Evolutionary conservation across 1,284 basidiomycete species (phyloP).

Genomic region (Ganoderma leucocontextum): DNA sequence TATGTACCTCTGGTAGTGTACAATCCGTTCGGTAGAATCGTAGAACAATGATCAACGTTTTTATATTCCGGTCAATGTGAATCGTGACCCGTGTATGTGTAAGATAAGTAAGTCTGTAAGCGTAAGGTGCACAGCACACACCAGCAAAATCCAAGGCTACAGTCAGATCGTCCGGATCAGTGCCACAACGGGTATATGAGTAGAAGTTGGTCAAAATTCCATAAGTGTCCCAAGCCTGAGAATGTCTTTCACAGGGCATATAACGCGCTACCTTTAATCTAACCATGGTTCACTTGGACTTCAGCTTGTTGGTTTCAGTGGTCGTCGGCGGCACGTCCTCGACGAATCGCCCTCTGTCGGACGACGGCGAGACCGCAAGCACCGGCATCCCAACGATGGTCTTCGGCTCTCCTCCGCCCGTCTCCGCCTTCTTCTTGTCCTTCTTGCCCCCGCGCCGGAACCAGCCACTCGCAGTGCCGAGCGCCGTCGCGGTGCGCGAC

Average conservation of each 20-base stretch:
- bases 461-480: constrained; percentile 27
- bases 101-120: not conserved
- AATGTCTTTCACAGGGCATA: not conserved
- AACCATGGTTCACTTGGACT: not conserved
- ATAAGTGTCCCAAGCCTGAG: not conserved
- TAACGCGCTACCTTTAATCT: not conserved
- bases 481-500: constrained; percentile 19
- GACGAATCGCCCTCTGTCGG: constrained; percentile 36
- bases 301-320: not conserved
- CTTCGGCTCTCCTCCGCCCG: constrained; percentile 28
- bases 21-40: not conserved
- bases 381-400: not conserved
- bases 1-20: constrained; percentile 10
- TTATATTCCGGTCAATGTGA: not conserved
- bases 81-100: not conserved
- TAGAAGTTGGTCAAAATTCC: not conserved
- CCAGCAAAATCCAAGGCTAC: not conserved
- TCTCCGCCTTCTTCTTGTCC: constrained; percentile 24
- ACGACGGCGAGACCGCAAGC: constrained; percentile 12
- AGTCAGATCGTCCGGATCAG: not conserved
- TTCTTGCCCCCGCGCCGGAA: constrained; percentile 37
- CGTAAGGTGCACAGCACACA: not conserved
- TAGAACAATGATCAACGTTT: not conserved
- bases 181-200: not conserved
- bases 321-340: constrained; percentile 29